Base-by-base conservation (phyloP, 768 basidiomycete genomes). In the Holtermannia corniformis region DNA sequence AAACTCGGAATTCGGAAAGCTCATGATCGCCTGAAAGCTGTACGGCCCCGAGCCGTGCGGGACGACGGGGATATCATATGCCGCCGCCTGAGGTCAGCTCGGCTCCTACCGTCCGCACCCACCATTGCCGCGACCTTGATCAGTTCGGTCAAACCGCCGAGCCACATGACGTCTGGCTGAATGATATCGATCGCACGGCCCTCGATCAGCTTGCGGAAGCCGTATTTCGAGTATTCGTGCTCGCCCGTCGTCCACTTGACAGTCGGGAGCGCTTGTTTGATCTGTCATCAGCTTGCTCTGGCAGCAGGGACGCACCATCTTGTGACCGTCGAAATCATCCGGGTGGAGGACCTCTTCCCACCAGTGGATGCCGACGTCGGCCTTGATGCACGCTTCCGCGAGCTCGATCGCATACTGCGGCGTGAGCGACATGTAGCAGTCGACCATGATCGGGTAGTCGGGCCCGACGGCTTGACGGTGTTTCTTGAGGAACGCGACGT, bases 41-140 rank as follows among this genome's bases (percentile, higher is more conserved):
- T 78, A 78, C 22, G 75, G 75, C 11, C 78, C 76, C 12, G 73
- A 75, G 26, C 76, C 78, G 60, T 78, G 76, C 5, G 76, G 76
- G 16, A 77, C 75, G 43, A 78, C 75, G 22, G 76, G 76, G 44
- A 78, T 75, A 58, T 78, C 76, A 59, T 78, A 77, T 13, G 76
- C 76, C 2, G 73, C 68, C 1, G 75, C 76, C 60, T 74, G 72
- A 24, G 55, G 60, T 32, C 22, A 47, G 19, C 23, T 23, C 53
- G n/a, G 24, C 22, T 52, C 44, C 28, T 28, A 20, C 19, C 23
- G 19, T 4, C 13, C 11, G 23, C n/a, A 51, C 37, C 46, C 14
- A 44, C 3, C 22, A 22, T 14, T 28, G 12, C 25, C 4, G 67
- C 67, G 28, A 73, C 72, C 49, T 72, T 73, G 61, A 73, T 69